Evolutionary conservation across 2,329 filamentous ascomycete genomes (phyloP), one percentile per base, ranked within the genome.

Genomic region (Botrytis fragariae): DNA sequence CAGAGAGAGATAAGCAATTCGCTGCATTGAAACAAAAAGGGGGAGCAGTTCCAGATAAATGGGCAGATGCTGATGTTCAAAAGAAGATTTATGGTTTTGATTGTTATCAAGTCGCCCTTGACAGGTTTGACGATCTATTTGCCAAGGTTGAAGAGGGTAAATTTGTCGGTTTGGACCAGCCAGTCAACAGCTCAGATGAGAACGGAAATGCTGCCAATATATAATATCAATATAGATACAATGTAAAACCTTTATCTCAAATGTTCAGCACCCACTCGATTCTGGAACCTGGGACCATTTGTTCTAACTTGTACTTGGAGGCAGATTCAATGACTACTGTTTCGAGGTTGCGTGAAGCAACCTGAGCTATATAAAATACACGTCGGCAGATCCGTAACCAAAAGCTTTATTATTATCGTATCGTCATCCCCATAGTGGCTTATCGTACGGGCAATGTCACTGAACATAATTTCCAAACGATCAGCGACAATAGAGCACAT

Each of bases 31-130:
- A 83, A 74, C 83, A 77, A 79, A 81, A 57, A 76, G 83, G 82
- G 72, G 81, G 32, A 78, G 83, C 81, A 14, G 87, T 87, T 74
- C 89, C 89, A 3, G 90, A 92, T 82, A 92, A 91, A 83, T 92
- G 90, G 90, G 89, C 89, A 4, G 91, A 90, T 80, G 89, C 89
- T 16, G 90, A 92, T 78, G 88, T 92, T 60, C 90, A 92, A 81
- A 85, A 87, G 81, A 87, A 87, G 85, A 88, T 92, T 74, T 92
- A 92, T 72, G 73, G 73, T 42, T 51, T 70, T 71, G 74, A 75
- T 67, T 72, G 72, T 60, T 65, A 69, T 48, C 68, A 72, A 35
- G 62, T 75, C 37, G 73, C 73, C 9, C 42, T 67, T 35, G 72
- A 73, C 22, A 54, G 42, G 7, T 75, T 75, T 70, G 64, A 62